Base-by-base conservation (phyloP, 305 asterid genomes). In the Fraxinus xanthoxyloides region DNA sequence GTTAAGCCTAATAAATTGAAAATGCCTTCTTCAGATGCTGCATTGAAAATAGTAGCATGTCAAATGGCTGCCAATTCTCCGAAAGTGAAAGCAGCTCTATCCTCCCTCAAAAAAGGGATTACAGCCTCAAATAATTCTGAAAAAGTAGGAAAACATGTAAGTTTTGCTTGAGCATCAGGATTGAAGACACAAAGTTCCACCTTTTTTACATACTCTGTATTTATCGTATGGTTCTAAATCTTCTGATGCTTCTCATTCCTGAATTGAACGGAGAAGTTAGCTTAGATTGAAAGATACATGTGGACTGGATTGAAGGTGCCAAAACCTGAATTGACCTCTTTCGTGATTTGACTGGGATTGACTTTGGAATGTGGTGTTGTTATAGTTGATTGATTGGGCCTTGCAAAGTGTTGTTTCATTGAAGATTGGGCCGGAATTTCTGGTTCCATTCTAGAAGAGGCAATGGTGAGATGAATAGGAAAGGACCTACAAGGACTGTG, bases 1-100 rank as follows among this genome's bases (percentile, higher is more conserved):
- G 94, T 90, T 61, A 96, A 90, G 85, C 94, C 96, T 56, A 91
- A 87, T 80, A 92, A 93, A 84, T 86, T 85, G 76, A 96, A 92
- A 84, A 78, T 82, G 23, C 81, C 90, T 80, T 87, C 95, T 83
- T 90, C 94, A 75, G 98, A 93, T 87, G 92, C 98, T 86, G 92
- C 95, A 65, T 79, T 92, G 80, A 85, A 90, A 80, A 78, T 90
- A 80, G 94, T 91, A 82, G 91, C 93, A 76, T 81, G 89, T 83
- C 92, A 92, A 87, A 90, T 92, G 86, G 93, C 92, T 80, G 90
- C 83, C 67, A 82, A 85, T 80, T 87, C 92, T 82, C 88, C 91
- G 51, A 88, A 89, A 82, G 85, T 84, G 72, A 89, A 90, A 85
- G 89, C 88, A 84, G 69, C 77, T 85, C 77, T 84, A 77, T 87